Evolutionary conservation across 2,329 filamentous ascomycete genomes (phyloP).

Genomic region (Neonectria ditissima): DNA sequence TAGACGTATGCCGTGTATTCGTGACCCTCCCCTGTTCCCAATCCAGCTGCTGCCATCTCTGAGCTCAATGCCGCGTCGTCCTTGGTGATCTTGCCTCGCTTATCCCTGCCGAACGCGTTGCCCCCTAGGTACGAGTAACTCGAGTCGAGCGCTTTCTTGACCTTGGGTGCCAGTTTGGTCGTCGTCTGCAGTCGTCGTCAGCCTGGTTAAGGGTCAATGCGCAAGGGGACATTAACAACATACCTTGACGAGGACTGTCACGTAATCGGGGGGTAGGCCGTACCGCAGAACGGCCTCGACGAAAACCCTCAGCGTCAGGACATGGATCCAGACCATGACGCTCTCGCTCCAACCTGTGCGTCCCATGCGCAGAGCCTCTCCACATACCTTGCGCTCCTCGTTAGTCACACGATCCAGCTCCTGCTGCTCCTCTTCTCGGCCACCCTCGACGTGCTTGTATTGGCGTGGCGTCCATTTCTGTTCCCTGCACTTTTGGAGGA

Average conservation of each 20-base stretch:
- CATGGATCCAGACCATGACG: constrained; percentile 96
- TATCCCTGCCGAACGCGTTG: constrained; percentile 93
- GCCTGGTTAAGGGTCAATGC: constrained; percentile 11
- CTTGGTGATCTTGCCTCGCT: constrained; percentile 90
- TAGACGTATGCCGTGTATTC: constrained; percentile 98
- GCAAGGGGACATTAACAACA: constrained; percentile 44
- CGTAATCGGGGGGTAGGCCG: constrained; percentile 89
- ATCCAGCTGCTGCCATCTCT: constrained; percentile 84
- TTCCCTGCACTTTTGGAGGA: constrained; percentile 91
- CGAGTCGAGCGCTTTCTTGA: constrained; percentile 81
- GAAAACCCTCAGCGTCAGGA: constrained; percentile 90
- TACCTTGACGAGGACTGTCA: constrained; percentile 87
- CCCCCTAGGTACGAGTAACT: constrained; percentile 93
- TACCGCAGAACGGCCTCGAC: constrained; percentile 98
- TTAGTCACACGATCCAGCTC: constrained; percentile 85
- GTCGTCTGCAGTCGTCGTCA: constrained; percentile 71
- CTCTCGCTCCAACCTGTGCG: constrained; percentile 96
- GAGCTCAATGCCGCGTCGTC: constrained; percentile 84
- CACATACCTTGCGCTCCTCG: constrained; percentile 93
- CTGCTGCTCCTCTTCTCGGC: constrained; percentile 86
- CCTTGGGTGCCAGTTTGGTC: constrained; percentile 83
- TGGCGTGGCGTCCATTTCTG: constrained; percentile 95
- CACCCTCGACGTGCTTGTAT: constrained; percentile 92
- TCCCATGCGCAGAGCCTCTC: constrained; percentile 87
- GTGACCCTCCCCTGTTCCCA: constrained; percentile 74